Evolutionary conservation across 257 asterid species (phyloP).

Genomic region (Nicotiana tabacum): DNA sequence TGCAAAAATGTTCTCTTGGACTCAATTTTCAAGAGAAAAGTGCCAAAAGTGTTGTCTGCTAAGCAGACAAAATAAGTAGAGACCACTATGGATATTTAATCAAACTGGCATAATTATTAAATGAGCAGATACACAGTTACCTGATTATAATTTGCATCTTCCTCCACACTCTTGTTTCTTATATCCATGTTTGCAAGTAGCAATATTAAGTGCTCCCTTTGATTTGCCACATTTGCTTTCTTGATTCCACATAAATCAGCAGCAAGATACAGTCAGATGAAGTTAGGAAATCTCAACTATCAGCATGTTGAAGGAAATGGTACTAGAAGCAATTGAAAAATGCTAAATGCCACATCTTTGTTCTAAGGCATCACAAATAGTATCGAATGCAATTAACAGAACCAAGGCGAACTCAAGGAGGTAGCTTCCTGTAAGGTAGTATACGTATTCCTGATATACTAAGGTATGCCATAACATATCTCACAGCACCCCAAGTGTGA

Average conservation of each 20-base stretch:
- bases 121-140: slow-evolving; percentile 34
- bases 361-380: not conserved
- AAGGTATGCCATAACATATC: not conserved
- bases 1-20: slow-evolving; percentile 26
- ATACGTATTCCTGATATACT: not conserved
- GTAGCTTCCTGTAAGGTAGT: not conserved
- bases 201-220: slow-evolving; percentile 93
- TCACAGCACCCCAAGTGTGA: not conserved
- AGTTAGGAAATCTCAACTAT: slow-evolving; percentile 11
- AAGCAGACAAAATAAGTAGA: slow-evolving; percentile 3
- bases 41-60: not conserved
- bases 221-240: slow-evolving; percentile 98
- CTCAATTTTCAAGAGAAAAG: slow-evolving; percentile 8
- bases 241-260: slow-evolving; percentile 36
- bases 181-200: slow-evolving; percentile 91
- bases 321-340: not conserved
- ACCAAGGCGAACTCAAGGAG: not conserved
- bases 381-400: not conserved
- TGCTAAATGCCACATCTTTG: not conserved
- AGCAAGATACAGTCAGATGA: slow-evolving; percentile 22
- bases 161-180: slow-evolving; percentile 55
- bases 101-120: slow-evolving; percentile 14
- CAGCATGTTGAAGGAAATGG: slow-evolving; percentile 5
- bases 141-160: slow-evolving; percentile 26
- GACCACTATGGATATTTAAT: not conserved